These are phyloP conservation scores for Kalanchoe fedtschenkoi DNA, from an alignment of 164 flowering plant species.

Conservation along the genomic window DNA sequence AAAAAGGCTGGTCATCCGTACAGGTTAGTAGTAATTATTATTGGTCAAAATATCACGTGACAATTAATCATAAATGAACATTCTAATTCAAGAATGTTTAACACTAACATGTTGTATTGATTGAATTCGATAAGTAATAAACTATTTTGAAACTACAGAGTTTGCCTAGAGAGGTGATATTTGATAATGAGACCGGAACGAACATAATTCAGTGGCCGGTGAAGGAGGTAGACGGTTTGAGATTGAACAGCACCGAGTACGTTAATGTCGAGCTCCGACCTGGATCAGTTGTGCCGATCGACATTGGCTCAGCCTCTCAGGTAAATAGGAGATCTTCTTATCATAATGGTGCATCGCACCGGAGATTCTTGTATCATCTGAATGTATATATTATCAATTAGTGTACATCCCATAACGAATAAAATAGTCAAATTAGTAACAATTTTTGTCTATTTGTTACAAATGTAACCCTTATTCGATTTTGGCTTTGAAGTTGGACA, in stretches of 20 bases:
- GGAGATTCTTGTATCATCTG: too few species aligned
- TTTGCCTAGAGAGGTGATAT: conserved; percentile 42
- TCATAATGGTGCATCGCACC: too few species aligned
- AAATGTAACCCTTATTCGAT: background rate
- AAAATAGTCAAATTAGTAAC: too few species aligned
- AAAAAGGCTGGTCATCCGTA: conserved; percentile 48
- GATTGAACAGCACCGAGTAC: conserved; percentile 21
- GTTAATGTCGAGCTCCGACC: conserved; percentile 23
- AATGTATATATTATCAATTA: background rate
- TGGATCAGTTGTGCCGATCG: conserved; percentile 36
- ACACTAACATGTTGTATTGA: too few species aligned
- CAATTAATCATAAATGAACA: too few species aligned
- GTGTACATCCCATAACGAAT: background rate
- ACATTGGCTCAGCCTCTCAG: conserved; percentile 24
- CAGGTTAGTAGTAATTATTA: too few species aligned
- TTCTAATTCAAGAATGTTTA: too few species aligned
- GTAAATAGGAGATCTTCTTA: too few species aligned
- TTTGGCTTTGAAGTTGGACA: conserved; percentile 32
- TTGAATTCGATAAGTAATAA: background rate
- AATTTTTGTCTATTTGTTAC: background rate
- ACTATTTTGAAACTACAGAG: conserved; percentile 18
- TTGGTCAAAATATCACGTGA: too few species aligned
- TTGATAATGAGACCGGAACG: conserved; percentile 39
- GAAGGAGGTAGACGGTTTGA: conserved; percentile 54
- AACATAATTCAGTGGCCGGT: conserved; percentile 60